Conservation (phyloP, 192 early-diverging fungal genomes). For the Oehlia diaphana region DNA sequence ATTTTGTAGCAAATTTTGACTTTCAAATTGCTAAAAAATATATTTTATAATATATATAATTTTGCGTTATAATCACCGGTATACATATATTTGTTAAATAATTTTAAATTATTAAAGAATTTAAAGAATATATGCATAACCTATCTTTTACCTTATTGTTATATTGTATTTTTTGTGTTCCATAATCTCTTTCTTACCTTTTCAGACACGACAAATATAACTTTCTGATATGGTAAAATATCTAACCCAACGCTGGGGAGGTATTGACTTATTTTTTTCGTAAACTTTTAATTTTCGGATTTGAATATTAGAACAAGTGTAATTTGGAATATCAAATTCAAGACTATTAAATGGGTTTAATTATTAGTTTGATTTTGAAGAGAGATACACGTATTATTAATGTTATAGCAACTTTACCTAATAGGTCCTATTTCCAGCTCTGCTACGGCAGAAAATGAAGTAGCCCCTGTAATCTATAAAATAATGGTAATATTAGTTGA, state of each 20-base stretch:
- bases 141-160: no score
- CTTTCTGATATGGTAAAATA: conserved; percentile 23
- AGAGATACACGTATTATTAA: background rate
- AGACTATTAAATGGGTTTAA: conserved; percentile 3
- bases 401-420: background rate
- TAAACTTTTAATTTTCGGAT: conserved; percentile 21
- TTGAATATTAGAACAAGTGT: conserved; percentile 25
- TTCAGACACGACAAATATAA: conserved; percentile 25
- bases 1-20: no score
- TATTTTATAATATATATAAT: no score
- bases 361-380: background rate
- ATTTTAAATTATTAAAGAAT: no score
- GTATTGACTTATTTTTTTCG: conserved; percentile 23
- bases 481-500: background rate
- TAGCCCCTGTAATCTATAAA: background rate
- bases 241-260: conserved; percentile 28
- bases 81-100: no score
- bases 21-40: no score
- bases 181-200: background rate
- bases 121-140: no score
- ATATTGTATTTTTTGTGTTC: no score
- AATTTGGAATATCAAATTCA: conserved; percentile 31
- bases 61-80: no score
- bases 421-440: conserved; percentile 22
- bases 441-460: background rate